A percentile compares a stretch with the other conserved stretches of the same genome.
phyloP scores from a whole-genome alignment of 495 filamentous ascomycete genomes.

The Annulohypoxylon moriforme region DNA sequence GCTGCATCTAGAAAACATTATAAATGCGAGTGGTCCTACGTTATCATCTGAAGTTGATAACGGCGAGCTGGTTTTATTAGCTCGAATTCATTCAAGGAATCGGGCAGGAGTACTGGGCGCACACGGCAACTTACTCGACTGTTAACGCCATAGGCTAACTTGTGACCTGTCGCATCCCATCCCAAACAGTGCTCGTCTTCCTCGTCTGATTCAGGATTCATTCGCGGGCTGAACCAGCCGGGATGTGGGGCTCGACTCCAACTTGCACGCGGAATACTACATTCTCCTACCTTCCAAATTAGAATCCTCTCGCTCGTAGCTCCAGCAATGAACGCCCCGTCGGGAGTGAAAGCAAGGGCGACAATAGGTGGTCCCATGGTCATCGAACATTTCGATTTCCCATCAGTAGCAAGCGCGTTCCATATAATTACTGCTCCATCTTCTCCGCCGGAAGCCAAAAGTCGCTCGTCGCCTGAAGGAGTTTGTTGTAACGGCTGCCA shows the following conservation, averaged over 20 bases:
- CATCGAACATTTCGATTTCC: constrained; percentile 67
- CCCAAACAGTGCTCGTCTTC: constrained; percentile 68
- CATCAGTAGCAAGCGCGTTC: constrained; percentile 67
- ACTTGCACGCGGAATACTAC: constrained; percentile 69
- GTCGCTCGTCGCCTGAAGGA: constrained; percentile 56
- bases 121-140: constrained; percentile 67
- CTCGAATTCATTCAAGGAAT: background rate
- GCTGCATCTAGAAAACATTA: background rate
- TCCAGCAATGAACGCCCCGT: constrained; percentile 76
- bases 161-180: constrained; percentile 82
- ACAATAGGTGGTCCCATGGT: constrained; percentile 69
- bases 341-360: constrained; percentile 75
- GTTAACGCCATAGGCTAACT: constrained; percentile 77
- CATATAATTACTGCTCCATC: constrained; percentile 77
- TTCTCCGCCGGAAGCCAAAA: constrained; percentile 64
- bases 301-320: constrained; percentile 72
- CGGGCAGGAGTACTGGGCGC: background rate
- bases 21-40: background rate
- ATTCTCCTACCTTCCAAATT: constrained; percentile 79
- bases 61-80: constrained; percentile 54
- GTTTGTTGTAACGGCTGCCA: constrained; percentile 62
- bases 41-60: constrained; percentile 59
- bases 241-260: constrained; percentile 65
- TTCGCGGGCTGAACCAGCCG: constrained; percentile 62
- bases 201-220: constrained; percentile 57